Base-by-base conservation (phyloP, 352 stramenopile species). In the Phytophthora aleatoria region DNA sequence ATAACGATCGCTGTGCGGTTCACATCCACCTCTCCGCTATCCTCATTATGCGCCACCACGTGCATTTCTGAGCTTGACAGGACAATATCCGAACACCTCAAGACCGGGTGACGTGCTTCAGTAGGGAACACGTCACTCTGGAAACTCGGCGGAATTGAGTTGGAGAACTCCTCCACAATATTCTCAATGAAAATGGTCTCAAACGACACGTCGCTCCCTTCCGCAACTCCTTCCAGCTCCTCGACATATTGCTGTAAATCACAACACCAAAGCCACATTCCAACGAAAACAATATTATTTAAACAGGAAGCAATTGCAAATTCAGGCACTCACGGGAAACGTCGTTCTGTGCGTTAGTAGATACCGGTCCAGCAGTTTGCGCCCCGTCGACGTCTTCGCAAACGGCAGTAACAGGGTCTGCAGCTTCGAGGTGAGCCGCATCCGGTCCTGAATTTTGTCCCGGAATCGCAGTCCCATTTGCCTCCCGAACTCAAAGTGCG, bases 21-120 rank as follows among this genome's bases (percentile, higher is more conserved):
- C 35, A 90, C 66, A 50, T 91, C 82, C 12, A 65, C 50, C 8
- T 63, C 69, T 8, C 54, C 71, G 16, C 72, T 76, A 61, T 92
- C 84, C 70, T 92, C 84, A 52, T 92, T 92, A 67, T 92, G 84
- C 1, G 77, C 84, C 27, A 92, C 84, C 13, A 87, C 66, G 20
- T 73, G 76, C 16, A 84, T 51, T 3, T 71, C 27, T 5, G 67
- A 20, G 4, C 71, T 71, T 27, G 81, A 77, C n/a, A 92, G 65
- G 30, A 91, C 76, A 7, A 92, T 66, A 50, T 92, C 84, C 3
- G 84, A 91, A 62, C 81, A 92, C 41, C 76, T 74, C 52, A 92
- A 50, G 28, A 74, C 74, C 26, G 73, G 77, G 9, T 74, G 20
- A 4, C 69, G 54, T 9, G 41, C 51, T 24, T 52, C 39, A 11